Base-by-base conservation (phyloP, 495 filamentous ascomycete species). In the Alectoria sarmentosa region DNA sequence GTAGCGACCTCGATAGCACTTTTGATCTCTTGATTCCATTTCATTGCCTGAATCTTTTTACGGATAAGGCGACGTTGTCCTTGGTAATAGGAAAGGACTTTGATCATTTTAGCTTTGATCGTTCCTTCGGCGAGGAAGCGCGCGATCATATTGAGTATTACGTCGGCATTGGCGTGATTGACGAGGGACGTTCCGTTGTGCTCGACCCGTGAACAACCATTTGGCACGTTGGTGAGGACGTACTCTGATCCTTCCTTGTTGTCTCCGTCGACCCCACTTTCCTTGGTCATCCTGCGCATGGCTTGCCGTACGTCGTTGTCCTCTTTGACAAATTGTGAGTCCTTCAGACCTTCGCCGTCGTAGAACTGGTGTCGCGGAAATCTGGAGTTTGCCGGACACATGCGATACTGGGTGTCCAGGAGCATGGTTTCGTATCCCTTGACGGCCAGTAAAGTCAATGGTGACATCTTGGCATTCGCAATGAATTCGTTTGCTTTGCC, bases 211-310 rank as follows among this genome's bases (percentile, higher is more conserved):
- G n/a, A 59, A 41, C 21, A 23, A 13, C 57, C 36, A 15, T 59
- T 26, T 7, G 21, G 1, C 2, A 59, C 36, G 36, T 59, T 21
- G 10, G 26, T 17, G 1, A 41, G 36, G 1, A 59, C n/a, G 36
- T 41, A 59, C 21, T 59, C 36, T 26, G 57, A 38, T 30, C 57
- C 57, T 28, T 14, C 7, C 0, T 7, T 3, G 4, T 59, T 15
- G n/a, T n/a, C 5, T 23, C 36, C 57, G 13, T 1, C 0, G 3
- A 30, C 10, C 0, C 21, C 36, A 0, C 26, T 11, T 10, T 8
- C 19, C 5, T 8, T 26, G 4, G 26, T 52, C 0, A 28, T 4
- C 11, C 14, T 30, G 23, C 48, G 48, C 1, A 52, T 17, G 26
- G 23, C 48, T 52, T 28, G 4, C 5, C 48, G 26, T 4, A 52